Base-by-base conservation (phyloP, 305 asterid species). In the Rubia tinctorum region DNA sequence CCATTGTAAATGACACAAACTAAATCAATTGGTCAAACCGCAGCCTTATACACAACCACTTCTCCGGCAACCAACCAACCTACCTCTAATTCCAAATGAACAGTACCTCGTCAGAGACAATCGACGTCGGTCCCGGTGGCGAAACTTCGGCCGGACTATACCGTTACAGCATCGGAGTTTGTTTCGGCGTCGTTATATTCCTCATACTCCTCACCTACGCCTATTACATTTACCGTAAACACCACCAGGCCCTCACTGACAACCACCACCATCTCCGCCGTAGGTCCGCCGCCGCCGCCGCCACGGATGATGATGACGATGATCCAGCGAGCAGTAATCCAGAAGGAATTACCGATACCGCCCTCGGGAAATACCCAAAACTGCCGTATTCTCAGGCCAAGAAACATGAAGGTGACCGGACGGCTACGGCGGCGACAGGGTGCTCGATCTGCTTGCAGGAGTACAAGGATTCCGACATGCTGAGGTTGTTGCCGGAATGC, bases 401-500 rank as follows among this genome's bases (percentile, higher is more conserved):
- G 68, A 27, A 44, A 25, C 49, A 25, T 2, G 72, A 49, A 23
- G 43, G 5, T 25, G 68, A 42, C 68, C 40, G 20, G 40, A 13
- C 17, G 66, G 42, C 40, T 22, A 44, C 11, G 42, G 44, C 78
- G 2, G 86, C 76, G 4, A 20, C 80, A 20, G 79, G 77, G 6
- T 85, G 89, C 68, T 49, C 86, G 0, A 82, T 86, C 9, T 86
- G 84, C 55, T 66, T 86, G 77, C 82, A 82, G n/a, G 87, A 86
- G 43, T 86, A 78, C 68, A 75, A 69, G 27, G 86, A 84, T 14
- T 40, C 76, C 37, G 88, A 86, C 59, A 65, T 77, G 80, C 59
- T 84, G 18, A 72, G 87, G 73, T 49, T 80, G 71, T 68, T 86
- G 65, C 88, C 88, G 0, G 83, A 80, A 25, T 86, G 87, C 72